These are phyloP conservation scores for Clitopilus passeckerianus DNA, from an alignment of 768 basidiomycete genomes.

Conservation along the genomic window DNA sequence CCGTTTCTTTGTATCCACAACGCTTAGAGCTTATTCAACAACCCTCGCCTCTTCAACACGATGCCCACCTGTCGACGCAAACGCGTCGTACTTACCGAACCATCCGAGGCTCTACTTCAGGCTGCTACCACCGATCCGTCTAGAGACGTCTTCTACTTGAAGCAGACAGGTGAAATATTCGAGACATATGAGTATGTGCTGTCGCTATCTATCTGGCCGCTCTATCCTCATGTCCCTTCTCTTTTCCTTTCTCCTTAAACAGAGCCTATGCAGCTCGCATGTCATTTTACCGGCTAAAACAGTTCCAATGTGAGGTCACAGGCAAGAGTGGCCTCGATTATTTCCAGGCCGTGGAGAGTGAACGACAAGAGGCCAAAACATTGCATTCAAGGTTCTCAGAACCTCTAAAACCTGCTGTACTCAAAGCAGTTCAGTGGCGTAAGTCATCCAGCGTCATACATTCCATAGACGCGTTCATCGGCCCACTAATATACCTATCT, in stretches of 20 bases:
- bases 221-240: constrained; percentile 14
- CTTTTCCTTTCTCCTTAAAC: constrained; percentile 12
- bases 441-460: constrained; percentile 29
- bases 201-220: constrained; percentile 18
- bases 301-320: constrained; percentile 97
- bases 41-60: constrained; percentile 13
- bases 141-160: constrained; percentile 85
- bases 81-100: constrained; percentile 84
- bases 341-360: constrained; percentile 90
- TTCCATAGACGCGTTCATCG: constrained; percentile 8
- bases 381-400: constrained; percentile 92
- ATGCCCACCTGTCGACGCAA: constrained; percentile 92
- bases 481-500: constrained; percentile 13
- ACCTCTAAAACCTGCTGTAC: constrained; percentile 85
- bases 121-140: constrained; percentile 58
- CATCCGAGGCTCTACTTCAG: constrained; percentile 64
- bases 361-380: constrained; percentile 82
- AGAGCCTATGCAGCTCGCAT: constrained; percentile 86
- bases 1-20: constrained; percentile 12
- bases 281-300: constrained; percentile 90
- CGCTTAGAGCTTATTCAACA: neutral
- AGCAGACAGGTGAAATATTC: constrained; percentile 96
- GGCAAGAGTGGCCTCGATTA: constrained; percentile 93
- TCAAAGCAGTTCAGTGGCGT: constrained; percentile 97
- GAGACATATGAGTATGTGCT: constrained; percentile 86